Evolutionary conservation across 176 grass and related monocot genomes (phyloP), one percentile per base, ranked within the genome.

Genomic region (Guadua angustifolia): DNA sequence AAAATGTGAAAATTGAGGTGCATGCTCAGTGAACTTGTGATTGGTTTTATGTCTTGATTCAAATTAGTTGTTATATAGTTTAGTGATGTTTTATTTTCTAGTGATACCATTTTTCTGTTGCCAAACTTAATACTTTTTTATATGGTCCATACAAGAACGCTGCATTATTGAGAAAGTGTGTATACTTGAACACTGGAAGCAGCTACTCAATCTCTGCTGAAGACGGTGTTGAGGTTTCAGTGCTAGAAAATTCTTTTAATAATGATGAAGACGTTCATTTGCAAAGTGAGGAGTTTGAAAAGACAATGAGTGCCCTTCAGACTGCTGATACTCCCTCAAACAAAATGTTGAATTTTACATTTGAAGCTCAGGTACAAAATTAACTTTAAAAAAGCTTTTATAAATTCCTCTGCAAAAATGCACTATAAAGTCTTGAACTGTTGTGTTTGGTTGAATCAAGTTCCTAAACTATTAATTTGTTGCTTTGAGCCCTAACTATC

Each of bases 1-100:
- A 90, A 85, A 95, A 98, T 88, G 89, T 98, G 51, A 98, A 98
- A 90, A 93, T 98, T 92, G 93, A 95, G 95, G 95, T 98, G 88
- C 52, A 47, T 90, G 66, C 50, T 90, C 46, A 71, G 3, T 82
- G 16, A 58, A 77, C 46, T 57, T 66, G 2, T 64, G 56, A 64
- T 81, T 85, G n/a, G 17, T 63, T 76, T 60, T 75, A 53, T 86
- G 22, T 71, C 55, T 38, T 58, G 3, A 11, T 79, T 84, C 17
- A 32, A 18, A 6, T 16, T 6, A 83, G 45, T 70, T 87, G 22
- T 74, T 66, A 17, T 64, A 53, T 32, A 40, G 21, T 76, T 66
- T 45, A 3, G n/a, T 40, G 53, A 63, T 77, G 52, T 47, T 39
- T 44, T 64, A 33, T 71, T 51, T 56, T 69, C 36, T 53, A 29